Conservation (phyloP, 2,329 filamentous ascomycete species). For the Orbilia quercus region DNA sequence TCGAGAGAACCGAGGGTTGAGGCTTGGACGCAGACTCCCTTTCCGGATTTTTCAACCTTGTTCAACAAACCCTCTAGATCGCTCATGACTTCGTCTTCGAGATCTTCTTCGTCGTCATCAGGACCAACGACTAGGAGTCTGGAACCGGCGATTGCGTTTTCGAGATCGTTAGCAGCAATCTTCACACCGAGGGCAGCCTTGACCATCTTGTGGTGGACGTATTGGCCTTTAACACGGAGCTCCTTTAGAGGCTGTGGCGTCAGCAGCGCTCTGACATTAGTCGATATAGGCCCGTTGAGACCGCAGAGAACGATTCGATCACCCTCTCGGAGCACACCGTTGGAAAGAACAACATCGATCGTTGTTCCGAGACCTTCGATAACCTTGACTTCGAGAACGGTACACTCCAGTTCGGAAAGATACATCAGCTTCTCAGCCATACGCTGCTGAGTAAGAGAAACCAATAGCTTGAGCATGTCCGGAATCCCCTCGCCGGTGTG, state of each 20-base stretch:
- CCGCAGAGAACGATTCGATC: slow-evolving; percentile 95
- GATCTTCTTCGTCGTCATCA: slow-evolving; percentile 95
- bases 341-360: slow-evolving; percentile 95
- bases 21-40: slow-evolving; percentile 95
- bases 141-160: slow-evolving; percentile 95
- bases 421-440: slow-evolving; percentile 99
- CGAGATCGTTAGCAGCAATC: slow-evolving; percentile 94
- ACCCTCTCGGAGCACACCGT: slow-evolving; percentile 92
- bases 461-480: slow-evolving; percentile 95
- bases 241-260: slow-evolving; percentile 94
- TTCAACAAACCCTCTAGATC: slow-evolving; percentile 91
- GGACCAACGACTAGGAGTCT: slow-evolving; percentile 92
- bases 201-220: slow-evolving; percentile 99
- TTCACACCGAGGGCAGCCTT: slow-evolving; percentile 99
- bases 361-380: slow-evolving; percentile 99
- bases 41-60: slow-evolving; percentile 89
- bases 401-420: slow-evolving; percentile 95
- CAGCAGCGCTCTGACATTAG: slow-evolving; percentile 91
- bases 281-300: slow-evolving; percentile 94
- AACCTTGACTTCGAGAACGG: slow-evolving; percentile 97
- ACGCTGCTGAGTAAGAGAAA: slow-evolving; percentile 91
- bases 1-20: slow-evolving; percentile 97
- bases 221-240: slow-evolving; percentile 84
- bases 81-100: slow-evolving; percentile 94
- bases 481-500: slow-evolving; percentile 99